Base-by-base conservation (phyloP, 1,139 yeast genomes). In the Yamadazyma kanchanaburiensis region DNA sequence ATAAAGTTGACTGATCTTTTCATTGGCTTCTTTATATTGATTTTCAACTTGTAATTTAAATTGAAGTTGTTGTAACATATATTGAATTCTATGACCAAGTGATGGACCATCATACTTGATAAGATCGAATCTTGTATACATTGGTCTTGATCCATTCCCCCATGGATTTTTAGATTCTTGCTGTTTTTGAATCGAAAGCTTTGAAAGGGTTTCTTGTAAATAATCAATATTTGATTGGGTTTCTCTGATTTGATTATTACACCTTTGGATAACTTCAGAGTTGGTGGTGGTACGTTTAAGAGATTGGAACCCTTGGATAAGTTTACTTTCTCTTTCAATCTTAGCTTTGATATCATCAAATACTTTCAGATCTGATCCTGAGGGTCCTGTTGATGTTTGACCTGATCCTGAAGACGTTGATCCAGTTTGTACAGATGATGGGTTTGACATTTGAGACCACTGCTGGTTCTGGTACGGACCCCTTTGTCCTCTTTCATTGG, bases 61-160 rank as follows among this genome's bases (percentile, higher is more conserved):
- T 52, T 88, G 96, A 34, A 91, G 68, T 55, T 88, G 95, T 58
- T 88, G 96, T 34, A 91, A 70, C 97, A 91, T 89, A 48, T 85
- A 81, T 56, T 87, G 96, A 48, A 91, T 91, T 42, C 94, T 77
- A 48, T 91, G 96, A n/a, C 96, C 96, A 46, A 91, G 64, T 1
- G 95, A 85, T 1, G 96, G 96, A 45, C 96, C 86, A 48, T 91
- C 96, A 52, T 87, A 88, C 48, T 88, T 88, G 53, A 87, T 74
- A 38, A 91, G 65, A 54, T 91, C 98, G 46, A 89, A 63, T 21
- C 86, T 67, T 0, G 89, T 75, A 48, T 74, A 77, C 10, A 64
- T 48, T 1, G 80, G 79, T 27, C 60, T 53, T 10, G 48, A 39
- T 7, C 34, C 45, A 15, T 5, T 24, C 19, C 5, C 15, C 19